A percentile compares a stretch with the other conserved stretches of the same genome.
Conservation (phyloP, 768 basidiomycete genomes). For the Russula sp. region DNA sequence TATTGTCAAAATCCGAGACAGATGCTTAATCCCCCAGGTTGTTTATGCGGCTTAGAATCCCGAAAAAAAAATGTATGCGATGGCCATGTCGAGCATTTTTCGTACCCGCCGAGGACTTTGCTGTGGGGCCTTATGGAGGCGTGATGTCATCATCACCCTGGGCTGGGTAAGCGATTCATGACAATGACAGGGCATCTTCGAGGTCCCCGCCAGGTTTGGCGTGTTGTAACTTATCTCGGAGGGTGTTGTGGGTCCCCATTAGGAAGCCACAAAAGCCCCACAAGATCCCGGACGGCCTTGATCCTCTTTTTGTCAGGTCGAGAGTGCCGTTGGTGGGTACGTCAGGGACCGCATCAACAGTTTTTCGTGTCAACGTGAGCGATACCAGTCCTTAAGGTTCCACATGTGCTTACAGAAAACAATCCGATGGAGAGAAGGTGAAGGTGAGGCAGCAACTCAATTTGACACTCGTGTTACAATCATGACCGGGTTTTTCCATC, state of each 20-base stretch:
- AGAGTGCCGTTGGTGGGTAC: neutral
- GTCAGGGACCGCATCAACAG: neutral
- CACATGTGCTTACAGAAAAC: neutral
- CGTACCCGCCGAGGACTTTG: constrained; percentile 19
- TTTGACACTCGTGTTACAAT: neutral
- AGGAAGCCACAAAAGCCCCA: neutral
- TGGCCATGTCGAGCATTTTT: neutral
- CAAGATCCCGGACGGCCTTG: neutral
- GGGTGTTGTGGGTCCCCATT: neutral
- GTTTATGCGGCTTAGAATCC: constrained; percentile 16
- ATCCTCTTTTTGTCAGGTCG: neutral
- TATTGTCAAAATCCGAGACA: constrained; percentile 7
- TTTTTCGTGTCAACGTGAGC: constrained; percentile 2
- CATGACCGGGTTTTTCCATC: neutral
- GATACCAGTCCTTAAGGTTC: neutral
- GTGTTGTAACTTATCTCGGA: neutral
- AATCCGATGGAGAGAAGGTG: constrained; percentile 1
- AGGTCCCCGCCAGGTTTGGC: neutral
- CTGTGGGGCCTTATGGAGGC: constrained; percentile 16
- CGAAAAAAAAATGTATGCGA: neutral
- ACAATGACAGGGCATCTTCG: neutral
- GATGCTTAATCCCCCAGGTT: neutral
- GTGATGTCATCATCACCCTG: constrained; percentile 18
- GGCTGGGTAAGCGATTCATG: constrained; percentile 1
- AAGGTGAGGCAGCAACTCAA: neutral